Evolutionary conservation across 345 rosid genomes (phyloP), one percentile per base, ranked within the genome.

Genomic region (Dovyalis caffra): DNA sequence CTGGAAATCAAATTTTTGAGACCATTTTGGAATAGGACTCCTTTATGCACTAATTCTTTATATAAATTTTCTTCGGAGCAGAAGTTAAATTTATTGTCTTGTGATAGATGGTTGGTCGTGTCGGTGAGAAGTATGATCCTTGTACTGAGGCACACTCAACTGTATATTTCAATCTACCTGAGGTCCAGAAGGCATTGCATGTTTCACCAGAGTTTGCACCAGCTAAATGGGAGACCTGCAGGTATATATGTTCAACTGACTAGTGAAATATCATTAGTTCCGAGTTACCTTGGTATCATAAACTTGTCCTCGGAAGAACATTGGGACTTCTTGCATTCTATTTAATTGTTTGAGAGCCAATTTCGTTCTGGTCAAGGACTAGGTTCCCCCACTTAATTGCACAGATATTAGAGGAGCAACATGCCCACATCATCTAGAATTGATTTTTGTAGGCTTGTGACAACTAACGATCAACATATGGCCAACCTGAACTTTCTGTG

Each of bases 171-270:
- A 95, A 91, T 83, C 87, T 38, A 49, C 95, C 91, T 56, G 95
- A 88, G 80, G 99, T 95, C 83, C 94, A 90, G 72, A 72, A 74
- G 70, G 91, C 97, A 11, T 92, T 95, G 74, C 92, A 95, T 82
- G 95, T 91, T 81, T 76, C 82, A 64, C 73, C 89, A 68, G 84
- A 87, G 80, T 71, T 83, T 79, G 92, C 93, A 68, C 89, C 95
- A 66, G 69, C 85, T 67, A 88, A 86, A 80, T 92, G 99, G 99
- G 95, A 87, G 3, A 90, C 97, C 29, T 95, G 97, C 97, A 95
- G 87, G 99, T 92, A 87, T 18, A 64, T 1, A 21, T 56, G 64
- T 64, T 38, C 69, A 43, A 43, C 75, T 56, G 47, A 34, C n/a
- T 29, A 40, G 49, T 3, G 4, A 29, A 64, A n/a, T 9, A n/a